Evolutionary conservation across 306 rosid species (phyloP), one percentile per base, ranked within the genome.

Genomic region (Cucumis cinereus): DNA sequence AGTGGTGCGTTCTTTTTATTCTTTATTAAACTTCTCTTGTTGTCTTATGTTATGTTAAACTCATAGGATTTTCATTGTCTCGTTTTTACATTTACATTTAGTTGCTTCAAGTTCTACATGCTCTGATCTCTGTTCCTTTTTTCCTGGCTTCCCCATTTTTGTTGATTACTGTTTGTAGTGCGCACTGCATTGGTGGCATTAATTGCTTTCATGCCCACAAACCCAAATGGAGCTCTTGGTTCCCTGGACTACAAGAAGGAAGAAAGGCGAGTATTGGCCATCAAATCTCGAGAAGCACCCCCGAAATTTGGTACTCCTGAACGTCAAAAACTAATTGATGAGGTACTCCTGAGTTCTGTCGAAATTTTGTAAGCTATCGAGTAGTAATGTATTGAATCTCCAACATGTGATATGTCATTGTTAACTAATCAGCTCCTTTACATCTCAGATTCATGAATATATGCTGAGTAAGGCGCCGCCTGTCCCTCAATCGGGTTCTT

Each of bases 181-280:
- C 90, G 99, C 75, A 95, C 99, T 72, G 99, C 99, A 78, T 81
- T 95, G 63, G 96, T 92, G 81, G 99, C 99, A 6, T 82, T 95
- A 53, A 90, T 95, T 83, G 99, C 99, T 22, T 95, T 92, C 84
- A 92, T 95, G 99, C 99, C 99, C 61, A 88, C 99, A 82, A 88
- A 78, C 73, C 98, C 99, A 80, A 90, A 89, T 82, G 98, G 98
- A 23, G 99, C 99, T 2, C 76, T 95, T 82, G 98, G 99, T 70
- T 95, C 99, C 11, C 79, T 95, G 62, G 93, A 90, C 80, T 95
- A 92, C 89, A 92, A 89, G 85, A 89, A 90, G 75, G 98, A 95
- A 83, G 97, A 95, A 77, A 89, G 98, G 79, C 93, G 76, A 28
- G 57, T 87, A 73, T 67, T 95, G 81, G 98, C 98, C 26, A 68